These are phyloP conservation scores for Fraxinus quadrangulata DNA, from an alignment of 257 asterid genomes.

Conservation along the genomic window DNA sequence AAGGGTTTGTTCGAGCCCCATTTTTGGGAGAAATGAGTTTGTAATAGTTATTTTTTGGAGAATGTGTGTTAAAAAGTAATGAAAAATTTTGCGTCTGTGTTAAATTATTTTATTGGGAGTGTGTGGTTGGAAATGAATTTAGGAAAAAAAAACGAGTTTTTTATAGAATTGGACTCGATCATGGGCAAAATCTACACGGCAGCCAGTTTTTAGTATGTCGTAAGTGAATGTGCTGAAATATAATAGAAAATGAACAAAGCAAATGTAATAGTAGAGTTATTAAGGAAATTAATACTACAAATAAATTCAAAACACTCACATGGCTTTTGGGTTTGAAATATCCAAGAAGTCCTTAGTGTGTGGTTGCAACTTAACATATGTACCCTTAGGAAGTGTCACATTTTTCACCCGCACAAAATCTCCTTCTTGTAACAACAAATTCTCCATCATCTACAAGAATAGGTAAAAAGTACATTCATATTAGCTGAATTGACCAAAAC, in stretches of 20 bases:
- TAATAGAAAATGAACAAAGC: not conserved
- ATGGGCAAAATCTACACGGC: not conserved
- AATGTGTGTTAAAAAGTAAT: too few species aligned
- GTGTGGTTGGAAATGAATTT: too few species aligned
- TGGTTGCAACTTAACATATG: constrained; percentile 89
- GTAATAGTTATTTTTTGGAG: too few species aligned
- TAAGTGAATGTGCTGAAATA: not conserved
- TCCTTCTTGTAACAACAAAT: constrained; percentile 89
- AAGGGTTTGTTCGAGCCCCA: too few species aligned
- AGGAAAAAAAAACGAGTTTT: too few species aligned
- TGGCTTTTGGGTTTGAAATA: constrained; percentile 95
- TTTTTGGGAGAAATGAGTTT: too few species aligned
- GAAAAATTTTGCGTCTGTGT: too few species aligned
- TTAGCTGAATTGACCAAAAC: constrained; percentile 14
- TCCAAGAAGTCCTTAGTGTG: constrained; percentile 95
- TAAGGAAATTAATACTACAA: constrained; percentile 11
- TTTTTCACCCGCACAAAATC: constrained; percentile 81
- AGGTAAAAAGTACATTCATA: constrained; percentile 7
- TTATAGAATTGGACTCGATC: too few species aligned
- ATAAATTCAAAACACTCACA: constrained; percentile 55
- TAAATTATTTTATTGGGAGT: too few species aligned
- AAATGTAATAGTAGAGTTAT: not conserved
- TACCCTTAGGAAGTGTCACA: constrained; percentile 91
- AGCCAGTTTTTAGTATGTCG: not conserved
- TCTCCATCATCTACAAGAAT: constrained; percentile 88